Conservation (phyloP, 2,329 filamentous ascomycete species). For the Colletotrichum aenigma region DNA sequence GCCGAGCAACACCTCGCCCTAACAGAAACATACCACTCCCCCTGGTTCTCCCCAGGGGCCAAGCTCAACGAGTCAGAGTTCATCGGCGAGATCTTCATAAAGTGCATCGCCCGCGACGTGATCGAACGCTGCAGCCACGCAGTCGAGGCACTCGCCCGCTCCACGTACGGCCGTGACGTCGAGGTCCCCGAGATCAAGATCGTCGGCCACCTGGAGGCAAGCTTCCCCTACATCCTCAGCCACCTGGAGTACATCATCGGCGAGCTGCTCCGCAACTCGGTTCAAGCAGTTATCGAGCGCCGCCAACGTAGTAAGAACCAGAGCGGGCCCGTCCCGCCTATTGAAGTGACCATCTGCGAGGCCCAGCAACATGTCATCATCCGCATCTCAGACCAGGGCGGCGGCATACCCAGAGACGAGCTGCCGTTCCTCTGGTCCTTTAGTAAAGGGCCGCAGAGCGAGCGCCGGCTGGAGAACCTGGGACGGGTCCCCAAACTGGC, state of each 20-base stretch:
- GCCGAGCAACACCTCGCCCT: conserved; percentile 96
- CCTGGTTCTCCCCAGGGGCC: conserved; percentile 85
- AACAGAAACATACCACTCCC: conserved; percentile 90
- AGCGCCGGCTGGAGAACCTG: conserved; percentile 82
- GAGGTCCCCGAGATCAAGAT: conserved; percentile 82
- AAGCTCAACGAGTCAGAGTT: conserved; percentile 79
- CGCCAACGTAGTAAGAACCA: conserved; percentile 45
- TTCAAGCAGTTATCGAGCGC: conserved; percentile 88
- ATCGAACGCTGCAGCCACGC: conserved; percentile 82
- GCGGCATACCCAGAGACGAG: conserved; percentile 84
- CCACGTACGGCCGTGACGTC: conserved; percentile 74
- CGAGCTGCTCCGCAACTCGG: conserved; percentile 91
- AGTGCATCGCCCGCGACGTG: conserved; percentile 89
- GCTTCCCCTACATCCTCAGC: conserved; percentile 94
- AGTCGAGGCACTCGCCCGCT: conserved; percentile 74
- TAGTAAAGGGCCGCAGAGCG: conserved; percentile 84
- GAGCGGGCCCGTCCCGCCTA: conserved; percentile 64
- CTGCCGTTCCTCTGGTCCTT: conserved; percentile 96
- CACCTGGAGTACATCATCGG: conserved; percentile 98
- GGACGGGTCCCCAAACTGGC: conserved; percentile 88
- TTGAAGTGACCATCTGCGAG: conserved; percentile 94
- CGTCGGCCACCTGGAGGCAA: conserved; percentile 84
- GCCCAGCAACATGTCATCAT: conserved; percentile 95
- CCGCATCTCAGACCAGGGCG: conserved; percentile 92
- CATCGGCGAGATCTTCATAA: conserved; percentile 93